Percentiles rank a stretch among this genome's conserved stretches.
Evolutionary conservation across 179 eudicot genomes (phyloP).

Genomic region (Camellia oleifera): DNA sequence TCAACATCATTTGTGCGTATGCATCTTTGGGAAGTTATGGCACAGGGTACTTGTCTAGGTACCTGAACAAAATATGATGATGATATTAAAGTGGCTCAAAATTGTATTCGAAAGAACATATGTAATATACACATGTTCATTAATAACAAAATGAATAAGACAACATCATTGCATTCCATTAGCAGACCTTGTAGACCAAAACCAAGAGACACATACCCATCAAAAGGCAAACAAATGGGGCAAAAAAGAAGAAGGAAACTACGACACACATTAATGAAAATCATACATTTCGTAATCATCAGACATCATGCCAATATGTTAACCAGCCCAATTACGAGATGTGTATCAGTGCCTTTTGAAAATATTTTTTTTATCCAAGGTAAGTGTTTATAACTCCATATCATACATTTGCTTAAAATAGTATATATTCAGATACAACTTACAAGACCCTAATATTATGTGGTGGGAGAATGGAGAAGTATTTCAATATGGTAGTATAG

Average conservation of each 20-base stretch:
- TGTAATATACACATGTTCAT: not conserved
- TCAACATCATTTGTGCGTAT: conserved; percentile 95
- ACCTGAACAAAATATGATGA: conserved; percentile 41
- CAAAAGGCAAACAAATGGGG: not conserved
- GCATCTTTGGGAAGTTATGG: conserved; percentile 89
- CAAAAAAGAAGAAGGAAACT: not conserved
- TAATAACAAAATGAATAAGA: conserved; percentile 2
- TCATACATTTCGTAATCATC: not conserved
- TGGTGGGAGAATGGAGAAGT: not conserved
- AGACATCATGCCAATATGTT: not conserved
- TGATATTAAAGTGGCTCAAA: no score
- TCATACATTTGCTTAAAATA: not conserved
- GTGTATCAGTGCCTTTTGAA: not conserved
- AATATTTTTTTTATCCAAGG: not conserved
- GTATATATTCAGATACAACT: not conserved
- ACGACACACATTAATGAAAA: not conserved
- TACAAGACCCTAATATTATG: conserved; percentile 14
- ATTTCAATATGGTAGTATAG: not conserved
- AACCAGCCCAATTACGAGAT: not conserved
- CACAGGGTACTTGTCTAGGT: conserved; percentile 80
- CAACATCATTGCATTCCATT: not conserved
- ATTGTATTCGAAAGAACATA: not conserved
- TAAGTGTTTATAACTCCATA: not conserved
- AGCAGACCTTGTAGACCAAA: not conserved
- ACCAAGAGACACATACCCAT: not conserved